These are phyloP conservation scores for Licmophora abbreviata DNA, from an alignment of 108 stramenopile genomes.

Conservation along the genomic window DNA sequence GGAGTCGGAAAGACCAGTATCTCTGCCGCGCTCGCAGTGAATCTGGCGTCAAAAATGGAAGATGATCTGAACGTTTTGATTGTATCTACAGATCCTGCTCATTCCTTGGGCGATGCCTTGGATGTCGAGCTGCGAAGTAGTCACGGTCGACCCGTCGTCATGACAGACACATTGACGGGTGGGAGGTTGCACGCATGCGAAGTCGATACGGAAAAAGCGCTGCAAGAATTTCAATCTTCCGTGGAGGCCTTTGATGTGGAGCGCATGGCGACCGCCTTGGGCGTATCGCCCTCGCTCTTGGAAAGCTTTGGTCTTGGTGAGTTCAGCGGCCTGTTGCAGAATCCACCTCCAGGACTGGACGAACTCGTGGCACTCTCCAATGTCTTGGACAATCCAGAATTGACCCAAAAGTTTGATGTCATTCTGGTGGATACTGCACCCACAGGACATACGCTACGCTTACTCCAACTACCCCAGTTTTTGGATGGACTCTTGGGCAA, in stretches of 20 bases:
- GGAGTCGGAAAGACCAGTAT: conserved; percentile 80
- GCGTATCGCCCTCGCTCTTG: conserved; percentile 49
- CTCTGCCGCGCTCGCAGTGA: conserved; percentile 78
- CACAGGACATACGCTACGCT: conserved; percentile 86
- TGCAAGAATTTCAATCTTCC: conserved; percentile 56
- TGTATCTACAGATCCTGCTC: conserved; percentile 97
- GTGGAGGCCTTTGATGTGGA: conserved; percentile 65
- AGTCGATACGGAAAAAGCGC: conserved; percentile 75
- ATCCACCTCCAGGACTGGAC: conserved; percentile 94
- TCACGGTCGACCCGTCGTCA: conserved; percentile 33
- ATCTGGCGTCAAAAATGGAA: conserved; percentile 49
- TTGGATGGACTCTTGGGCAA: conserved; percentile 78
- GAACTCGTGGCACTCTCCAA: conserved; percentile 87
- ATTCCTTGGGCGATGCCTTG: conserved; percentile 90
- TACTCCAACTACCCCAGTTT: conserved; percentile 82
- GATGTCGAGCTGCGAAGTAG: conserved; percentile 52
- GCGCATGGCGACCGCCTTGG: conserved; percentile 45
- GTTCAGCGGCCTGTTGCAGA: conserved; percentile 70
- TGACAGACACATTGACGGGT: conserved; percentile 63
- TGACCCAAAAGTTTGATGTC: conserved; percentile 66
- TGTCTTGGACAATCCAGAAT: conserved; percentile 57
- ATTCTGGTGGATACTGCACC: conserved; percentile 90
- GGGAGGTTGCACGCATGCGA: conserved; percentile 73
- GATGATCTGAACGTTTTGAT: conserved; percentile 72
- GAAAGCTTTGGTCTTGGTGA: conserved; percentile 69